These are phyloP conservation scores for Lithohypha guttulata DNA, from an alignment of 2,329 filamentous ascomycete species.

Conservation along the genomic window DNA sequence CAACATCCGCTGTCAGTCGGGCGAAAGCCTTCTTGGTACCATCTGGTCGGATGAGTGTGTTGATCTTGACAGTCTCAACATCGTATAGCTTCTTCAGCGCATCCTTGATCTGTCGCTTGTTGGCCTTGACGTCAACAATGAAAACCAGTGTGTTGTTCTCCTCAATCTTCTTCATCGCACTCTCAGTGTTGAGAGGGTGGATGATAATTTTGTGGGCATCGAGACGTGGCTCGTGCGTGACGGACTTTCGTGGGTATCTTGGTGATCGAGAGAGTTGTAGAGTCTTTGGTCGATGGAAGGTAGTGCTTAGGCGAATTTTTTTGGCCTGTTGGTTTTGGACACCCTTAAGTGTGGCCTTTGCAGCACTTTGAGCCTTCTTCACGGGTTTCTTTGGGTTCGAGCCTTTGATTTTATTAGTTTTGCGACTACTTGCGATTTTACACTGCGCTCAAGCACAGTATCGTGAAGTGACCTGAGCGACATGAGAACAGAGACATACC, in stretches of 20 bases:
- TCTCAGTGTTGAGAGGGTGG: slow-evolving; percentile 98
- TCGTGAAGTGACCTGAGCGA: no score
- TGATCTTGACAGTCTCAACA: slow-evolving; percentile 97
- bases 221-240: slow-evolving; percentile 79
- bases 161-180: slow-evolving; percentile 99
- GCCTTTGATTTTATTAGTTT: no score
- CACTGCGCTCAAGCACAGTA: no score
- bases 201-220: slow-evolving; percentile 97
- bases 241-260: slow-evolving; percentile 94
- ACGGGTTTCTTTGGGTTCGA: slow-evolving; percentile 45
- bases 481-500: slow-evolving; percentile 15
- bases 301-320: slow-evolving; percentile 86
- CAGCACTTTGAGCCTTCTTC: slow-evolving; percentile 75
- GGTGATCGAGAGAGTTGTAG: slow-evolving; percentile 79
- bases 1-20: slow-evolving; percentile 88
- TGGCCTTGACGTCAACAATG: slow-evolving; percentile 93
- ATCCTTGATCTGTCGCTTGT: slow-evolving; percentile 99
- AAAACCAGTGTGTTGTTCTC: slow-evolving; percentile 99
- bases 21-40: slow-evolving; percentile 98
- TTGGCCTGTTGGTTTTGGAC: slow-evolving; percentile 75
- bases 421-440: no score
- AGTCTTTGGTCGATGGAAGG: slow-evolving; percentile 97
- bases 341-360: slow-evolving; percentile 92
- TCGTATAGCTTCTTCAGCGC: slow-evolving; percentile 99
- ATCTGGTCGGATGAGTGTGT: slow-evolving; percentile 93